A percentile compares a stretch with the other conserved stretches of the same genome.
These are phyloP conservation scores for Stygiomarasmius scandens DNA, from an alignment of 1,284 basidiomycete species.

Conservation along the genomic window DNA sequence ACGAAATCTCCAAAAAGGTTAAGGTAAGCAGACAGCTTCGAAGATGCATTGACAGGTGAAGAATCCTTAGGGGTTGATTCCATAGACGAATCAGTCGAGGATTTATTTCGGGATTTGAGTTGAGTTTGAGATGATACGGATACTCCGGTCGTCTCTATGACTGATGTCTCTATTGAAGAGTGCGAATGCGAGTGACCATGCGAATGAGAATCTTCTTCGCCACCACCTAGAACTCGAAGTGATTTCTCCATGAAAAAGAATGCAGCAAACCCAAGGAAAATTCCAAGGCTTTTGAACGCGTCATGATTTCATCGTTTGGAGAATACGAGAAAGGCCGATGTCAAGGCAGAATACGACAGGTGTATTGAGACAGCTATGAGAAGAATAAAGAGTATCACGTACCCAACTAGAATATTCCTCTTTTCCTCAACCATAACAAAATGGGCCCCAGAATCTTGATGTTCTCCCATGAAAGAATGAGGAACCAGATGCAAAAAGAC, in stretches of 20 bases:
- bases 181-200: constrained; percentile 60
- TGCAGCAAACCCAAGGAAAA: constrained; percentile 82
- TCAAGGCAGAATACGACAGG: too few species aligned
- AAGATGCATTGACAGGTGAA: constrained; percentile 47
- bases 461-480: constrained; percentile 88
- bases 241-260: constrained; percentile 93
- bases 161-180: constrained; percentile 30
- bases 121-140: constrained; percentile 22
- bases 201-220: constrained; percentile 47
- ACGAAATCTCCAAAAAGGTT: constrained; percentile 92
- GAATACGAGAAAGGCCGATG: constrained; percentile 15
- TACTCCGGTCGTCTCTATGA: constrained; percentile 39
- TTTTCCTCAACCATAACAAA: constrained; percentile 86
- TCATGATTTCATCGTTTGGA: too few species aligned
- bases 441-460: constrained; percentile 67
- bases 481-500: constrained; percentile 89
- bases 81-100: constrained; percentile 11
- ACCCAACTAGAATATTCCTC: constrained; percentile 87
- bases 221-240: constrained; percentile 75
- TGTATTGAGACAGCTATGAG: background rate
- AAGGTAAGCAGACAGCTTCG: constrained; percentile 85
- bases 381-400: constrained; percentile 23
- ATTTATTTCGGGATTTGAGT: constrained; percentile 20
- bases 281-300: constrained; percentile 57
- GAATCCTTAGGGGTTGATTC: constrained; percentile 30